These are phyloP conservation scores for Uronychia setigera DNA, from an alignment of 73 alveolate species.

Conservation along the genomic window DNA sequence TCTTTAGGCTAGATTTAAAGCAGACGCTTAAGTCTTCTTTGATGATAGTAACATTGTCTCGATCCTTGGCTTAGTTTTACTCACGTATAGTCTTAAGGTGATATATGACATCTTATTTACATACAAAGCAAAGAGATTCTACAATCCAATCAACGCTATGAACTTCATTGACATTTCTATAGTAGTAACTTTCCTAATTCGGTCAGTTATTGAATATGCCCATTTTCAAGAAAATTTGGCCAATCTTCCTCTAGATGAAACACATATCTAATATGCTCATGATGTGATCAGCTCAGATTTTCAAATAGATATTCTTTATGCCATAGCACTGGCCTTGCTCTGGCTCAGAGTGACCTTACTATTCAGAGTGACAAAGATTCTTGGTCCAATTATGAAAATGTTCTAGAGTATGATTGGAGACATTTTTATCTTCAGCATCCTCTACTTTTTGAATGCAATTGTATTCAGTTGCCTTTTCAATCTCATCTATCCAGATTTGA, in stretches of 20 bases:
- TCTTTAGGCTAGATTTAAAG: background rate
- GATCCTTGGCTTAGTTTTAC: background rate
- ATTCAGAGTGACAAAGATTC: background rate
- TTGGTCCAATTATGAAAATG: background rate
- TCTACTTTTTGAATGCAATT: background rate
- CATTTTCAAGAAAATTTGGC: background rate
- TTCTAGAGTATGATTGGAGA: background rate
- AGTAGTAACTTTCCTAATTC: background rate
- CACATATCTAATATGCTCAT: background rate
- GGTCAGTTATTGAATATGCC: background rate
- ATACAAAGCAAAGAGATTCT: background rate
- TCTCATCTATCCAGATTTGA: background rate
- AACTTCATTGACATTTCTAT: background rate
- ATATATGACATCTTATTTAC: background rate
- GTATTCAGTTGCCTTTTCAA: background rate
- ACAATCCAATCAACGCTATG: background rate
- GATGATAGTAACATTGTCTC: background rate
- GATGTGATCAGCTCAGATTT: background rate
- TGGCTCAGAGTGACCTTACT: background rate
- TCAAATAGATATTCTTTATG: background rate
- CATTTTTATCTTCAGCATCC: background rate
- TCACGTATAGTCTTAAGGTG: background rate
- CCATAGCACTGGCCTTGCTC: background rate
- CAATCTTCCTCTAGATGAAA: background rate
- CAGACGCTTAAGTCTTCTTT: background rate